Evolutionary conservation across 495 filamentous ascomycete species (phyloP), one percentile per base, ranked within the genome.

Genomic region (Antarctomyces pellizariae): DNA sequence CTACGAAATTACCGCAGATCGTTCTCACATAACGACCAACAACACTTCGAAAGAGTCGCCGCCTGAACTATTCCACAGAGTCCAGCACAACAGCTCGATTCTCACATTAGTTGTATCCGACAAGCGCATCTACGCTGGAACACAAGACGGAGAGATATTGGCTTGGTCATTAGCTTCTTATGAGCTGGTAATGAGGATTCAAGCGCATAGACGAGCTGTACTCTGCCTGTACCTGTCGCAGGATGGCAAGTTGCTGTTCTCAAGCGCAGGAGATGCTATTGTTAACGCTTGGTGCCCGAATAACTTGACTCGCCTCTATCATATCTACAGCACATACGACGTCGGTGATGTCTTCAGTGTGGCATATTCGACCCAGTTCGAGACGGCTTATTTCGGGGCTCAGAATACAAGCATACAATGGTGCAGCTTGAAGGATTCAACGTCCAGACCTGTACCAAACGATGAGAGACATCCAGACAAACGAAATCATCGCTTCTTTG

Each of bases 301-400:
- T 17, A 46, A 47, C 24, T 45, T 60, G 35, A 44, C 36, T 13
- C 49, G 37, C n/a, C 52, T 84, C 0, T 91, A 82, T 50, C 75
- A 82, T 17, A 78, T 97, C 32, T 89, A 91, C 49, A 86, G 79
- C 16, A 75, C 71, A 18, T 83, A 83, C 47, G 89, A 95, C 42
- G 80, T 93, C 16, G 86, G 86, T 25, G 86, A 97, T 47, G 69
- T 97, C 13, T 97, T 95, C 42, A 84, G 78, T 32, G 66, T 92
- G 25, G 73, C 69, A 2, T 93, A 89, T 48, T 91, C 82, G 1
- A 49, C 67, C 2, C 60, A 57, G 30, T 55, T 75, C 35, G 57
- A 84, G 39, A 90, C 75, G 0, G 63, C 86, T 7, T 97, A 90
- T 51, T 64, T 92, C 22, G 86, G 86, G 20, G 77, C 79, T 6